Evolutionary conservation across 768 basidiomycete species (phyloP), one percentile per base, ranked within the genome.

Genomic region (Boletus rex-veris): DNA sequence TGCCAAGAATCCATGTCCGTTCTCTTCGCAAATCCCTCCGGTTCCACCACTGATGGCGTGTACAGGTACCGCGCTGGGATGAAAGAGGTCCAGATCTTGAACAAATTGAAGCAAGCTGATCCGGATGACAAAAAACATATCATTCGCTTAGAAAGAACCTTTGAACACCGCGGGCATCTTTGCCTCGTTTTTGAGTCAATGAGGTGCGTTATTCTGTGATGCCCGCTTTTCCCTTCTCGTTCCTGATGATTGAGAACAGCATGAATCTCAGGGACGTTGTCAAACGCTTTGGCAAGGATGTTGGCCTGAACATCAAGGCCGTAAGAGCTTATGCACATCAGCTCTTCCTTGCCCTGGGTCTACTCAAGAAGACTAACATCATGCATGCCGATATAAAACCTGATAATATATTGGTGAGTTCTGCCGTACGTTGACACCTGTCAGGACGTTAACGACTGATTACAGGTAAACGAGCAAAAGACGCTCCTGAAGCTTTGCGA

Each of bases 331-430:
- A 99, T 68, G 86, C 97, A 30, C 92, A 96, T 61, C 97, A 99
- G 66, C 84, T 99, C 48, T 95, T 98, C 73, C 79, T 98, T 48
- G 82, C 92, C 16, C 71, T 98, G 58, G 82, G 88, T 60, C 75
- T 95, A 50, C 75, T 98, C 66, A 83, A 84, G 60, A 98, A 98
- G 73, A 81, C 85, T 54, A 92, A 90, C 59, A 84, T 98, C 54
- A 97, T 98, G 83, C 97, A 99, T 64, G 97, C 97, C 7, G 97
- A 99, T 67, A 91, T 99, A 69, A 98, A 98, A 71, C 97, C 97
- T 18, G 97, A 98, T 69, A 98, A 98, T 68, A 96, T 99, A 40
- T 71, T 98, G 64, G 95, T 94, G 58, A 31, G 86, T 79, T 35
- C 44, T 16, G n/a, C 53, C 30, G 10, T 49, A 19, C 3, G 36